Base-by-base conservation (phyloP, 306 rosid species). In the Trifolium repens region DNA sequence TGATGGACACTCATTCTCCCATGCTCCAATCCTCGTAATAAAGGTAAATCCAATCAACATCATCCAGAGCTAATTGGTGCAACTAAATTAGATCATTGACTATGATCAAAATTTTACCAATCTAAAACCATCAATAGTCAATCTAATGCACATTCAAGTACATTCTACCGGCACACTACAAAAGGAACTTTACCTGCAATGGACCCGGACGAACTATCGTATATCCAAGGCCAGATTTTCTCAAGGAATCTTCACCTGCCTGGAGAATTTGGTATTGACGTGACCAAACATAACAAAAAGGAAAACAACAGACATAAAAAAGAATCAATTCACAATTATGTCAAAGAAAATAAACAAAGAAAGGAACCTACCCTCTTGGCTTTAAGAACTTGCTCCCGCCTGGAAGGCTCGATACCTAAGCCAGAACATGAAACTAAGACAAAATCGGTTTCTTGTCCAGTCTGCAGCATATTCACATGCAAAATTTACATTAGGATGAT, bases 201-300 rank as follows among this genome's bases (percentile, higher is more conserved):
- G 97, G 97, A 76, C 98, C 98, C 6, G 98, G 98, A 72, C 97
- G 97, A 84, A 94, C 71, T 66, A 94, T 89, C 42, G 98, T 94
- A 84, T 94, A 94, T 46, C 98, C 97, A 19, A 94, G 96, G 77
- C 98, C 98, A 53, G 97, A 94, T 89, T 83, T 91, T 86, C 97
- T 89, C 83, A 94, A 83, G 53, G 88, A 86, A 65, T 94, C 98
- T 84, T 94, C 98, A 81, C 98, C 98, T 17, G 97, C 97, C 98
- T 94, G 77, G 46, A 49, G 71, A 71, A 71, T 73, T 72, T 15
- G 61, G 75, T 50, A 80, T 50, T 71, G 34, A 47, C 75, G 72
- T 82, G 70, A 57, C 75, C 53, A 83, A 15, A 16, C 37, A 67
- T 11, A 67, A 24, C 63, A 50, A 15, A 19, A 67, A 43, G 40